phyloP scores from a whole-genome alignment of 768 basidiomycete species.

The Multifurca ochricompacta region DNA sequence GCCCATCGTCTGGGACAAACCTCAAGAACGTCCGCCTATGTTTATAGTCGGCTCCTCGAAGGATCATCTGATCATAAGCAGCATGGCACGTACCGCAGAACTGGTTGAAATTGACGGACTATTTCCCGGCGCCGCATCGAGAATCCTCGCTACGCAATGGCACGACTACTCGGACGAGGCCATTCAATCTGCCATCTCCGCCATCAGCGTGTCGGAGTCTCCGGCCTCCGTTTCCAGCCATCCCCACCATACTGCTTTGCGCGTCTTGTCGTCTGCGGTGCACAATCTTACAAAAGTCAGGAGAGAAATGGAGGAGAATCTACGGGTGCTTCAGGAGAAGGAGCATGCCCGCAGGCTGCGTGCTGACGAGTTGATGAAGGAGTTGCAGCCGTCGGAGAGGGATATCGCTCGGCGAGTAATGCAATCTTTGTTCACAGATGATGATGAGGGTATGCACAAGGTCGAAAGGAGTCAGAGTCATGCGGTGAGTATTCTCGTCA shows the following conservation, averaged over 20 bases:
- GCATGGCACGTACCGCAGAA: background rate
- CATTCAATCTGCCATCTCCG: constrained; percentile 56
- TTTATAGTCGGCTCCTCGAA: constrained; percentile 21
- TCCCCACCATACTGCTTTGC: constrained; percentile 61
- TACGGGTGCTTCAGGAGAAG: constrained; percentile 49
- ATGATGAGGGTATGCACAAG: constrained; percentile 37
- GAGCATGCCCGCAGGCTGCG: constrained; percentile 44
- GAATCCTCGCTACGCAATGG: constrained; percentile 64
- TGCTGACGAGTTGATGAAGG: constrained; percentile 48
- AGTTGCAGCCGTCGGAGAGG: constrained; percentile 51
- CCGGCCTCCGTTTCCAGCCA: constrained; percentile 40
- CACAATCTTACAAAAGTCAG: constrained; percentile 48
- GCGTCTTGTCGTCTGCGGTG: constrained; percentile 62
- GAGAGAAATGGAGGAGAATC: constrained; percentile 56
- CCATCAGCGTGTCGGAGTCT: constrained; percentile 37
- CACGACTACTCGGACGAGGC: constrained; percentile 71
- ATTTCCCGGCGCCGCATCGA: constrained; percentile 27
- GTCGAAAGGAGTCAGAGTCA: constrained; percentile 53
- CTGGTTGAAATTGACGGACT: constrained; percentile 10
- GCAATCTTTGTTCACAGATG: constrained; percentile 51
- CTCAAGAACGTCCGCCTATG: constrained; percentile 7
- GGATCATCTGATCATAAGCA: background rate
- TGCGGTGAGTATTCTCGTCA: constrained; percentile 36
- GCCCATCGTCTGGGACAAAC: constrained; percentile 36
- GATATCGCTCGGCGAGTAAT: constrained; percentile 63